phyloP scores from a whole-genome alignment of 106 monocot genomes.

The Dendrobium huoshanense region DNA sequence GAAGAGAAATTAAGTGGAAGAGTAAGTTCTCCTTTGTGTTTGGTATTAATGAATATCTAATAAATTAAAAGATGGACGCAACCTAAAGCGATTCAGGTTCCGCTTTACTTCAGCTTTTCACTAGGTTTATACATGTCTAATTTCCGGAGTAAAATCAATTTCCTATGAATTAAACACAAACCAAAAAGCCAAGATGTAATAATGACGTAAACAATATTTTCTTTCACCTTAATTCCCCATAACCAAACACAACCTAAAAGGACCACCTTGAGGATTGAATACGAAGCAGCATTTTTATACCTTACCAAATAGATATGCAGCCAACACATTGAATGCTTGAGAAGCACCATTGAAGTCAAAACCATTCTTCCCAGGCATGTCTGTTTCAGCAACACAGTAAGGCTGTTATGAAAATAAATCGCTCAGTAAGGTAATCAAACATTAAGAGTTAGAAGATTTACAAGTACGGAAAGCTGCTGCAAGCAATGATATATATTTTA shows the following conservation, averaged over 20 bases:
- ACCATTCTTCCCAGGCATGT: constrained; percentile 67
- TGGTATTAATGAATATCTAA: not conserved
- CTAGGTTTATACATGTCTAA: no score
- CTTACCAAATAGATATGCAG: constrained; percentile 86
- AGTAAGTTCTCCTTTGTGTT: not conserved
- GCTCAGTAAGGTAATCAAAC: not conserved
- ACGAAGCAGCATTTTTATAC: constrained; percentile 17
- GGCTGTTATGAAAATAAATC: constrained; percentile 28
- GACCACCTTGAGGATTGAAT: not conserved
- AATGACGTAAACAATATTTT: not conserved
- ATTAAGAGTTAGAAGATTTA: not conserved
- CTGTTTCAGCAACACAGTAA: constrained; percentile 79
- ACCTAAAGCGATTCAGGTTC: no score
- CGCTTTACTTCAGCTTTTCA: no score
- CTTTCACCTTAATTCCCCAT: no score
- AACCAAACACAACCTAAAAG: no score
- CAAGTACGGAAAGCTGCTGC: not conserved
- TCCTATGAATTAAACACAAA: no score
- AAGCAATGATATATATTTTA: not conserved
- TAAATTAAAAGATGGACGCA: not conserved
- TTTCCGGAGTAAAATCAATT: no score
- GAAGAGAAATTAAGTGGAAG: not conserved
- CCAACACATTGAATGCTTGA: constrained; percentile 74
- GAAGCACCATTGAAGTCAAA: constrained; percentile 59
- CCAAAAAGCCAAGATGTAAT: not conserved